Evolutionary conservation across 805 yeast species (phyloP), one percentile per base, ranked within the genome.

Genomic region (Lipomyces oligophaga): DNA sequence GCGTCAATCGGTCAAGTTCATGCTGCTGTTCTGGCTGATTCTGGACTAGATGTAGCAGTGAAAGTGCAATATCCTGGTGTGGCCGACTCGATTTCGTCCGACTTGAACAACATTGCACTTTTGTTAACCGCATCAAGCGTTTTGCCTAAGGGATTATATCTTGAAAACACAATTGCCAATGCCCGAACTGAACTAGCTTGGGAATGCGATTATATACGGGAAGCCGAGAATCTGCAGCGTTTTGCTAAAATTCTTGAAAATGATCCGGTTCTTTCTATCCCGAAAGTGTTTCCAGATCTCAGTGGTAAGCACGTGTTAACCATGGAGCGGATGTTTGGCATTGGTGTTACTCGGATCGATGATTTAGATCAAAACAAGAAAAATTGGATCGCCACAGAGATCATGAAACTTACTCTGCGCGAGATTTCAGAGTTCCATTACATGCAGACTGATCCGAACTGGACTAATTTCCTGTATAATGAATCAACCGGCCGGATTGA

Each of bases 371-470:
- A 88, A 67, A 79, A 77, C 6, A 78, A 83, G 5, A 79, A 76
- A 52, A 72, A 93, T 66, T 84, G 84, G 79, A 81, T 93, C 42
- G 94, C 95, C 15, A 77, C 85, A 3, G 76, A 83, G 55, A 80
- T 93, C 42, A 84, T 93, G 96, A 76, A 86, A 55, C 72, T 93
- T 34, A 88, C 96, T 61, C 69, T 93, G 38, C 72, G 76, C 57
- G 98, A 93, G 67, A 85, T 93, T 64, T 85, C 88, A 11, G 70
- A 77, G 58, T 89, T 83, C 70, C 77, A 76, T 60, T 90, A 83
- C 68, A 93, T 93, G 98, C 98, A 93, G 68, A 90, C 97, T 1
- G 98, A 93, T 68, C 98, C 98, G 41, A 93, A 93, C 66, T 93
- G 98, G 98, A 97, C 98, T 36, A 93, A 93, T 65, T 93, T 93